phyloP scores from a whole-genome alignment of 2,329 filamentous ascomycete genomes.

The Pochonia chlamydosporia region DNA sequence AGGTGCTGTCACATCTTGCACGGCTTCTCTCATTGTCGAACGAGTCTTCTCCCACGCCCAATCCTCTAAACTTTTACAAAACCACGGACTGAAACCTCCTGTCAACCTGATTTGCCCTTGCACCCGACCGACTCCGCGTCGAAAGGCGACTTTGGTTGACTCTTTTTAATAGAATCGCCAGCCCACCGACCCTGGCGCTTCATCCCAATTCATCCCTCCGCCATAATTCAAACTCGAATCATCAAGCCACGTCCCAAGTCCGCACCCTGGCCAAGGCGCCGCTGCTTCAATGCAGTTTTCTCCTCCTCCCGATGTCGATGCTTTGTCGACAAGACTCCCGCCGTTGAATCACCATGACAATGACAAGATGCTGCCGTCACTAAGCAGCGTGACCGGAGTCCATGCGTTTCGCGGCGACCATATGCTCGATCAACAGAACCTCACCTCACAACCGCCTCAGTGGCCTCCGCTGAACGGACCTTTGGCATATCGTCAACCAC shows the following conservation, averaged over 20 bases:
- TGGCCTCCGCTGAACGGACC: slow-evolving; percentile 47
- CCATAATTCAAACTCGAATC: neutral
- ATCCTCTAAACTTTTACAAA: neutral
- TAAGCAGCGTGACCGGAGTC: slow-evolving; percentile 28
- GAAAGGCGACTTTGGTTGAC: neutral
- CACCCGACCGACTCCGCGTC: neutral
- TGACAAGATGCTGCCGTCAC: slow-evolving; percentile 27
- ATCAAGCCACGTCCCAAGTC: neutral
- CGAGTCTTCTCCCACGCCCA: neutral
- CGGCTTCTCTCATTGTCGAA: neutral
- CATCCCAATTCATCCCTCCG: neutral
- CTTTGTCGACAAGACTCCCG: slow-evolving; percentile 20
- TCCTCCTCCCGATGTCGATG: slow-evolving; percentile 17
- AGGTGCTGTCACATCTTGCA: neutral
- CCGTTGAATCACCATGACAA: slow-evolving; percentile 19
- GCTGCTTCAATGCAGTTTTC: slow-evolving; percentile 20
- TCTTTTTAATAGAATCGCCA: neutral
- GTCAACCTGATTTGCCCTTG: neutral
- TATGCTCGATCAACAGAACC: slow-evolving; percentile 10
- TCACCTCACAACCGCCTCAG: slow-evolving; percentile 21
- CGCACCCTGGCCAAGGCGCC: neutral
- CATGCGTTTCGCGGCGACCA: slow-evolving; percentile 18
- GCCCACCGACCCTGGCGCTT: neutral
- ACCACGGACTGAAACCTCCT: neutral
- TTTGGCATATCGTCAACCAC: slow-evolving; percentile 33